Conservation (phyloP, 2,329 filamentous ascomycete species). For the Arthroderma uncinatum region DNA sequence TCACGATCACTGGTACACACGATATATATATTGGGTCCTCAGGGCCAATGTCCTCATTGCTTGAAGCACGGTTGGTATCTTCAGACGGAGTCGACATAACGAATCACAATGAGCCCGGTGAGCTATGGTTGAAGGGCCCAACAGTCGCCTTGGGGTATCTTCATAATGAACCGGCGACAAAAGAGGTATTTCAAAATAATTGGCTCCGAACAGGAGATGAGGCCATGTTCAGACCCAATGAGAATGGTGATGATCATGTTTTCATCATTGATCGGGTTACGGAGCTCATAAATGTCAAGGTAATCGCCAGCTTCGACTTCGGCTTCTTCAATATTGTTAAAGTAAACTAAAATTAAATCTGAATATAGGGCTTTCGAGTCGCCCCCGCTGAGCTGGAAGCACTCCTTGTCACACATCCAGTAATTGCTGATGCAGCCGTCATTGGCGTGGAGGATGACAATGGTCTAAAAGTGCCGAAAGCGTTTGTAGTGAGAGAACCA, state of each 20-base stretch:
- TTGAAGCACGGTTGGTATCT: constrained; percentile 51
- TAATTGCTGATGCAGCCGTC: constrained; percentile 37
- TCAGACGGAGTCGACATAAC: constrained; percentile 55
- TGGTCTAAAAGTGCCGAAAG: constrained; percentile 55
- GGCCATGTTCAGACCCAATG: constrained; percentile 13
- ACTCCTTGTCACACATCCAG: constrained; percentile 31
- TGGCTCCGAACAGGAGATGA: constrained; percentile 23
- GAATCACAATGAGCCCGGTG: constrained; percentile 57
- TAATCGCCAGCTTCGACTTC: neutral
- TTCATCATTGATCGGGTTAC: constrained; percentile 36
- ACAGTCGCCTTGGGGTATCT: constrained; percentile 66
- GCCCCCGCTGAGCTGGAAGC: constrained; percentile 41
- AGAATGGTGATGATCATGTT: constrained; percentile 20
- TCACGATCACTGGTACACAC: constrained; percentile 40
- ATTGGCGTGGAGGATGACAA: constrained; percentile 40
- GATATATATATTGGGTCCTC: constrained; percentile 58
- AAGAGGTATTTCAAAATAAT: constrained; percentile 51
- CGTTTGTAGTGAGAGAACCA: constrained; percentile 45
- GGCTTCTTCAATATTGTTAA: constrained; percentile 9
- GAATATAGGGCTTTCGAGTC: constrained; percentile 36
- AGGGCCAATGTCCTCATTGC: constrained; percentile 52
- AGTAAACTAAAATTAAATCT: neutral
- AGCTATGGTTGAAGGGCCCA: constrained; percentile 62
- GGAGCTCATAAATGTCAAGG: constrained; percentile 21
- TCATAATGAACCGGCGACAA: constrained; percentile 64